phyloP scores from a whole-genome alignment of 2,329 filamentous ascomycete species.

The Akanthomyces lecanii region DNA sequence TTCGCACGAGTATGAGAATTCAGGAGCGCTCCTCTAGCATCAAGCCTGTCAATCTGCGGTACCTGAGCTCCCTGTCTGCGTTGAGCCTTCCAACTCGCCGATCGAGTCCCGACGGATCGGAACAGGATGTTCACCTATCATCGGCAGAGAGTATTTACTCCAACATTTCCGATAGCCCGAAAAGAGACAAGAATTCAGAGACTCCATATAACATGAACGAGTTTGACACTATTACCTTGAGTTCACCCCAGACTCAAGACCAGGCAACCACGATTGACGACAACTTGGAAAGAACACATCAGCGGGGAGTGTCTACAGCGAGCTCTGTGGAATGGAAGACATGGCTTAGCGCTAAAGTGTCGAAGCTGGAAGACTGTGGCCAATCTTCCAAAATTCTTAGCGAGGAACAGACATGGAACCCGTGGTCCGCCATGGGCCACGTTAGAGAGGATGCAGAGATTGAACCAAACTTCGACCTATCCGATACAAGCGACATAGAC shows the following conservation, averaged over 20 bases:
- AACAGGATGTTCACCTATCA: constrained; percentile 33
- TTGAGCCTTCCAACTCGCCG: constrained; percentile 37
- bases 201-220: background rate
- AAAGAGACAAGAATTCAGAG: constrained; percentile 16
- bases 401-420: constrained; percentile 13
- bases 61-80: constrained; percentile 38
- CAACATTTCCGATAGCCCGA: constrained; percentile 21
- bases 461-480: constrained; percentile 27
- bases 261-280: background rate
- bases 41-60: constrained; percentile 29
- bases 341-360: constrained; percentile 49
- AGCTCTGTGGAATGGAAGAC: constrained; percentile 54
- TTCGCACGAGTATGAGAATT: constrained; percentile 43
- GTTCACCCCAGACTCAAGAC: background rate
- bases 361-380: constrained; percentile 37
- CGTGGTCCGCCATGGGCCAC: constrained; percentile 32
- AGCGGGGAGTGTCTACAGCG: constrained; percentile 37
- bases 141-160: constrained; percentile 52
- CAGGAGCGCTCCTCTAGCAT: constrained; percentile 16
- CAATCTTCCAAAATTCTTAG: constrained; percentile 11
- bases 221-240: background rate
- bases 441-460: constrained; percentile 49
- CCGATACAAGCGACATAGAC: background rate
- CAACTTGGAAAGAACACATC: constrained; percentile 21
- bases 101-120: constrained; percentile 37